Evolutionary conservation across 2,329 filamentous ascomycete species (phyloP).

Genomic region (Alternaria consortialis): DNA sequence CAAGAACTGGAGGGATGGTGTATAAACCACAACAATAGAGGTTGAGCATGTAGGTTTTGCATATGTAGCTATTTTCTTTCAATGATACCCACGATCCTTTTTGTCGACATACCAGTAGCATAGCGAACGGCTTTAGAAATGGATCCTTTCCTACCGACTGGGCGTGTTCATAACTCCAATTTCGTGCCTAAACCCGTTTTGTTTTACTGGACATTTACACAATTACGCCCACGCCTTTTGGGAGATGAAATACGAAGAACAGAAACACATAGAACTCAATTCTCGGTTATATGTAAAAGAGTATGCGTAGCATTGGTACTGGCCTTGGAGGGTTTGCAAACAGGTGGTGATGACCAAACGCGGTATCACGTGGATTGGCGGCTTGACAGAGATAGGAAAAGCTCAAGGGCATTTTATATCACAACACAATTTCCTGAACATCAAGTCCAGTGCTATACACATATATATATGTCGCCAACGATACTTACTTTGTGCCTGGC

Average conservation of each 20-base stretch:
- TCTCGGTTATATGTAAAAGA: too few relatives aligned
- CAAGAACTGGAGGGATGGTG: constrained; percentile 41
- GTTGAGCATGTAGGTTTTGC: neutral
- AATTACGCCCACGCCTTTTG: too few relatives aligned
- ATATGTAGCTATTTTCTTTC: constrained; percentile 6
- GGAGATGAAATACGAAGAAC: too few relatives aligned
- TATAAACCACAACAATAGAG: constrained; percentile 47
- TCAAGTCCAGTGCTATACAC: neutral
- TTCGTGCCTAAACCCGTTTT: too few relatives aligned
- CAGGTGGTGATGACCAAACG: neutral
- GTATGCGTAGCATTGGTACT: too few relatives aligned
- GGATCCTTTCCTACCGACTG: too few relatives aligned
- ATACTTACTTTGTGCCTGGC: neutral
- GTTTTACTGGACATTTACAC: too few relatives aligned
- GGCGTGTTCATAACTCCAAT: too few relatives aligned
- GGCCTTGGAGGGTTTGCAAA: too few relatives aligned
- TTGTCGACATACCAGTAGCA: neutral
- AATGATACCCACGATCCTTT: constrained; percentile 20
- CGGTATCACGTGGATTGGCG: neutral
- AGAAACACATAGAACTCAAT: too few relatives aligned
- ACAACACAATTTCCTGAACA: neutral
- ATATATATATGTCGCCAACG: neutral
- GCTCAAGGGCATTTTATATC: neutral
- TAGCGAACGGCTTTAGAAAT: too few relatives aligned
- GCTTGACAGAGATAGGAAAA: neutral